Conservation (phyloP, 176 grass and related monocot genomes). For the Raddia distichophylla region DNA sequence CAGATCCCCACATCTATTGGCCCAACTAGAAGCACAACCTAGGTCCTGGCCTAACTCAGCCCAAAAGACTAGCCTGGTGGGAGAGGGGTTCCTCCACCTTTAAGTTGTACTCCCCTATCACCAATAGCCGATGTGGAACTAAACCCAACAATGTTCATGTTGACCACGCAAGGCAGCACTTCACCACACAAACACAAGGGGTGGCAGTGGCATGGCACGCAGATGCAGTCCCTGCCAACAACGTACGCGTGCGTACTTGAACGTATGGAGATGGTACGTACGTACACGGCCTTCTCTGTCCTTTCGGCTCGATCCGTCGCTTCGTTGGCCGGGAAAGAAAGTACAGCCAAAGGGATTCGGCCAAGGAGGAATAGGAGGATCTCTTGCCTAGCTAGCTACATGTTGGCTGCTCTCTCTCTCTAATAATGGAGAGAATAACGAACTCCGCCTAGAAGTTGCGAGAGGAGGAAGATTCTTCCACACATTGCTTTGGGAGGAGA, state of each 20-base stretch:
- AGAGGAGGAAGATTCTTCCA: constrained; percentile 43
- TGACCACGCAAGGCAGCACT: constrained; percentile 4
- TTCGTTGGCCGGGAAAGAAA: constrained; percentile 22
- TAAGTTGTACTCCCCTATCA: too few species aligned
- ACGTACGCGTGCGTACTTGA: constrained; percentile 18
- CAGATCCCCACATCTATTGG: too few species aligned
- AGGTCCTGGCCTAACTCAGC: too few species aligned
- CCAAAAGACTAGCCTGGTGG: too few species aligned
- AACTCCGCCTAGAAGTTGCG: constrained; percentile 49
- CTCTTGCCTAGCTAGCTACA: too few species aligned
- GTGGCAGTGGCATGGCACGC: background rate
- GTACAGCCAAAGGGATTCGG: constrained; percentile 44
- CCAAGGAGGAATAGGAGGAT: background rate
- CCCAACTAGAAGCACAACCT: too few species aligned
- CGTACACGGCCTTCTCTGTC: constrained; percentile 20
- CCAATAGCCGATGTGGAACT: too few species aligned
- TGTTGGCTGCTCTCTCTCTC: too few species aligned
- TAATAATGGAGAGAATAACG: constrained; percentile 47
- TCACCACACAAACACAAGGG: background rate
- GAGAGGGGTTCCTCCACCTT: too few species aligned
- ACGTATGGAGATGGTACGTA: constrained; percentile 16
- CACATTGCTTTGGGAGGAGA: constrained; percentile 19
- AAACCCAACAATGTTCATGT: constrained; percentile 4
- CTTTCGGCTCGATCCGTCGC: background rate
- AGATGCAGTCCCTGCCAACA: background rate